phyloP scores from a whole-genome alignment of 306 rosid genomes.

The Biancaea sappan region DNA sequence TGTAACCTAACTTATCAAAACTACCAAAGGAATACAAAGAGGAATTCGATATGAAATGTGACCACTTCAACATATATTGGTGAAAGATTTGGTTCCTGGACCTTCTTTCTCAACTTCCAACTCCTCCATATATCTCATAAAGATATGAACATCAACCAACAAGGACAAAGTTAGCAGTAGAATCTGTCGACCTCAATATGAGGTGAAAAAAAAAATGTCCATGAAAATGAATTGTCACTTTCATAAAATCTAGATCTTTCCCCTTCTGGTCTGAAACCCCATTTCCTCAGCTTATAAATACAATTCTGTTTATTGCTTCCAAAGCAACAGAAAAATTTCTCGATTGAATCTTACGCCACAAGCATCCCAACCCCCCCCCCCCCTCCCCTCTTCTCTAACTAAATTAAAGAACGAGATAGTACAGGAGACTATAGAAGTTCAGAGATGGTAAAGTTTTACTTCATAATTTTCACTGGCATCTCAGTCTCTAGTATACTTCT shows the following conservation, averaged over 20 bases:
- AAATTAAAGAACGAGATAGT: conserved; percentile 15
- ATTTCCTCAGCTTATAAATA: conserved; percentile 51
- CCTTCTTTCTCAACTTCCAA: not conserved
- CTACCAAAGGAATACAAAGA: conserved; percentile 26
- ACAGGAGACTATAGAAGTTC: not conserved
- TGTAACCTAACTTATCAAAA: conserved; percentile 22
- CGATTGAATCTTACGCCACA: conserved; percentile 19
- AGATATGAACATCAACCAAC: conserved; percentile 20
- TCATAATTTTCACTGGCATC: not conserved
- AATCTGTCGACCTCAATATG: conserved; percentile 39
- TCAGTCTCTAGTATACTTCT: not conserved
- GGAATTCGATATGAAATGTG: conserved; percentile 34
- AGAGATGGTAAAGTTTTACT: conserved; percentile 43
- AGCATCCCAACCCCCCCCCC: not conserved
- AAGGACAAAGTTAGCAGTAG: conserved; percentile 24
- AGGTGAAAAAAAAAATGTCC: conserved; percentile 28
- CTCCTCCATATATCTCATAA: not conserved
- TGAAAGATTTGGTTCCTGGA: conserved; percentile 20
- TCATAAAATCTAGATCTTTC: conserved; percentile 63
- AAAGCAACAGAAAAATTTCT: conserved; percentile 8
- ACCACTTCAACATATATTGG: conserved; percentile 4
- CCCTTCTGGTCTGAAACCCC: conserved; percentile 39
- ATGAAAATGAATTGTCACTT: conserved; percentile 46
- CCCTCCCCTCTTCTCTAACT: not conserved
- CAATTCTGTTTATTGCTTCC: conserved; percentile 31